A percentile compares a stretch with the other conserved stretches of the same genome.
Evolutionary conservation across 768 basidiomycete species (phyloP).

Genomic region (Asterophora lycoperdoides): DNA sequence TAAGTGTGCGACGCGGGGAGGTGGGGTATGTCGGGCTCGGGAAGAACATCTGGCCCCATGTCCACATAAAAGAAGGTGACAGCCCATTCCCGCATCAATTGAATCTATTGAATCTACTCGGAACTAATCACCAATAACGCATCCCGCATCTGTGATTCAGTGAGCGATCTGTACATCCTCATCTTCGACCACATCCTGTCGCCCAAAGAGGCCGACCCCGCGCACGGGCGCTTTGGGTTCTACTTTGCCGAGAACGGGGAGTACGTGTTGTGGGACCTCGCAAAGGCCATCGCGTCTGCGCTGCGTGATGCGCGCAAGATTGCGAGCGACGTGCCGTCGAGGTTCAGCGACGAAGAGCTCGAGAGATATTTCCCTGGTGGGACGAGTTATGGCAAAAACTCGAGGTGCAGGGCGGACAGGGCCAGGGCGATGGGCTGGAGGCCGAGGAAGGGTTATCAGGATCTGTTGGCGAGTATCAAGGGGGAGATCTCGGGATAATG

Average conservation of each 20-base stretch:
- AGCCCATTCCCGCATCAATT: background rate
- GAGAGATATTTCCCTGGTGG: slow-evolving; percentile 34
- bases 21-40: slow-evolving; percentile 51
- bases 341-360: slow-evolving; percentile 40
- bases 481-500: slow-evolving; percentile 12
- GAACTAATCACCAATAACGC: background rate
- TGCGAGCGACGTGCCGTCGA: slow-evolving; percentile 36
- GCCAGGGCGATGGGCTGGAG: slow-evolving; percentile 48
- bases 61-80: slow-evolving; percentile 31
- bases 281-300: slow-evolving; percentile 32
- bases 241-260: slow-evolving; percentile 52
- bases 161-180: slow-evolving; percentile 40
- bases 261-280: slow-evolving; percentile 33
- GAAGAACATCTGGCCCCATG: slow-evolving; percentile 49
- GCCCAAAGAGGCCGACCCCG: slow-evolving; percentile 21
- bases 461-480: slow-evolving; percentile 46
- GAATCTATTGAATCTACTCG: background rate
- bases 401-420: slow-evolving; percentile 40
- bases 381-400: slow-evolving; percentile 36
- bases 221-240: slow-evolving; percentile 41
- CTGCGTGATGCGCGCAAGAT: slow-evolving; percentile 32
- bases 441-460: slow-evolving; percentile 42
- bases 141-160: too few relatives aligned
- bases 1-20: slow-evolving; percentile 37
- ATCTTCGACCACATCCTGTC: slow-evolving; percentile 37